Conservation (phyloP, 2,329 filamentous ascomycete genomes). For the Thelonectria discophora region DNA sequence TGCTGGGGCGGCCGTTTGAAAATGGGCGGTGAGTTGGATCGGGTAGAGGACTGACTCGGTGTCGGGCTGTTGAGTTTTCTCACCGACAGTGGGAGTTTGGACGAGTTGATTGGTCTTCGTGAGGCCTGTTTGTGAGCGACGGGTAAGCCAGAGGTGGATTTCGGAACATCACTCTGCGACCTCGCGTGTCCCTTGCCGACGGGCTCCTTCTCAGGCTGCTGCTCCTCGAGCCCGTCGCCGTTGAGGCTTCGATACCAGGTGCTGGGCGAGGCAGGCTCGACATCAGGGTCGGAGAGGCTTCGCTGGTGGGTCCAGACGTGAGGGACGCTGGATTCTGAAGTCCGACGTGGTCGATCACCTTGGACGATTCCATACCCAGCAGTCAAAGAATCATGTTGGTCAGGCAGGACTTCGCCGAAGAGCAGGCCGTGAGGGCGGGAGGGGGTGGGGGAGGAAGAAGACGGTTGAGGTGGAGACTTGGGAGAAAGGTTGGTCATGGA, state of each 20-base stretch:
- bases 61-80: conserved; percentile 56
- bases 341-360: conserved; percentile 62
- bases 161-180: conserved; percentile 68
- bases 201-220: conserved; percentile 33
- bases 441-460: conserved; percentile 47
- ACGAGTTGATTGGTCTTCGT: conserved; percentile 43
- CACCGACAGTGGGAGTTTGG: conserved; percentile 58
- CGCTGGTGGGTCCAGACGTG: conserved; percentile 60
- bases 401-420: conserved; percentile 78
- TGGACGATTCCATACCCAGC: conserved; percentile 69
- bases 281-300: conserved; percentile 64
- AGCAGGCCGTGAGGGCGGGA: conserved; percentile 63
- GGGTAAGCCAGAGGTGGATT: conserved; percentile 45
- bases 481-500: conserved; percentile 47
- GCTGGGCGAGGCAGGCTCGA: conserved; percentile 70
- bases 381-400: conserved; percentile 61
- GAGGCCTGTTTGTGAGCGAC: conserved; percentile 46
- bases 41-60: conserved; percentile 61
- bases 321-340: conserved; percentile 75
- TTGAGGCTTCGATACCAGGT: conserved; percentile 66
- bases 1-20: conserved; percentile 52
- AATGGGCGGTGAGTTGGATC: conserved; percentile 64
- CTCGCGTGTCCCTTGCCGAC: conserved; percentile 53
- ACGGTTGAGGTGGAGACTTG: conserved; percentile 46
- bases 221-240: conserved; percentile 36